Conservation (phyloP, 1,139 yeast genomes). For the Geotrichum restrictum region DNA sequence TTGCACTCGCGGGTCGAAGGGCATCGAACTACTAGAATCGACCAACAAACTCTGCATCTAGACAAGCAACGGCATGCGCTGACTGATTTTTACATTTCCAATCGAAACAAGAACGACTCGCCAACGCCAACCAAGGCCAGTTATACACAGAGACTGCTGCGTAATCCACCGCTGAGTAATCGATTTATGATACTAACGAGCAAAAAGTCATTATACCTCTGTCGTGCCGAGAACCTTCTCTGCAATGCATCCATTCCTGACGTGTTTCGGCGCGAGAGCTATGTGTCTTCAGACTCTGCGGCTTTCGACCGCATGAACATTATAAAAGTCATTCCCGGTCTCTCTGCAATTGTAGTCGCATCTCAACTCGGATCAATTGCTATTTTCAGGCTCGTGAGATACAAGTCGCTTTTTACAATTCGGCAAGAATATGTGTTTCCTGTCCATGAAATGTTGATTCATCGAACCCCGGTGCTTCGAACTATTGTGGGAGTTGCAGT, state of each 20-base stretch:
- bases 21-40: not conserved
- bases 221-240: constrained; percentile 48
- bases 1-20: not conserved
- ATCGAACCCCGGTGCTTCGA: constrained; percentile 23
- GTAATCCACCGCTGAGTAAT: constrained; percentile 47
- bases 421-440: constrained; percentile 57
- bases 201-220: constrained; percentile 37
- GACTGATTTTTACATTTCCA: constrained; percentile 6
- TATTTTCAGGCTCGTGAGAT: constrained; percentile 53
- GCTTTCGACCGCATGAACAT: constrained; percentile 55
- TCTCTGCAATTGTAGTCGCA: constrained; percentile 52
- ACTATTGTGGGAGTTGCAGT: constrained; percentile 27
- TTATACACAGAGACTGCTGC: constrained; percentile 40
- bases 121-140: not conserved
- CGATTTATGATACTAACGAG: constrained; percentile 45
- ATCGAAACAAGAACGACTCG: constrained; percentile 1
- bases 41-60: constrained; percentile 1
- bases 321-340: constrained; percentile 49
- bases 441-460: constrained; percentile 23
- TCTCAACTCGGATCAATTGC: constrained; percentile 60
- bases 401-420: constrained; percentile 55
- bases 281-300: constrained; percentile 39
- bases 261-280: constrained; percentile 43
- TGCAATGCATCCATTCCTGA: constrained; percentile 51
- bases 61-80: constrained; percentile 3